phyloP scores from a whole-genome alignment of 352 stramenopile genomes.

The Pythium folliculosum region DNA sequence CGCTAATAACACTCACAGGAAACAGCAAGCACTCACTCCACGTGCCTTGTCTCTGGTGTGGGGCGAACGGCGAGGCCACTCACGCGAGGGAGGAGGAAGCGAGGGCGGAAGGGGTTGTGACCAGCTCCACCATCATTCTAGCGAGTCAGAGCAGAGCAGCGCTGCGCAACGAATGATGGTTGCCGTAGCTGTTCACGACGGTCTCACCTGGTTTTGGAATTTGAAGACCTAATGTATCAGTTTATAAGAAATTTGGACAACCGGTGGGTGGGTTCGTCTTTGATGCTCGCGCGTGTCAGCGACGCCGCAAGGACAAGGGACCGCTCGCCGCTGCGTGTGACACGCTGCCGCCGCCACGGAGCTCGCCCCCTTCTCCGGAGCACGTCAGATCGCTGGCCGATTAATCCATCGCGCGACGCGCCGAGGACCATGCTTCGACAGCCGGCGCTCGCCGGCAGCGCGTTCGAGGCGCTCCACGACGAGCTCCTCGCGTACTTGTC shows the following conservation, averaged over 20 bases:
- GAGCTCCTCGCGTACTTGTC: conserved; percentile 78
- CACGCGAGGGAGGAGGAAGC: background rate
- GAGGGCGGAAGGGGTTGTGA: background rate
- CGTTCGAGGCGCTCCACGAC: conserved; percentile 68
- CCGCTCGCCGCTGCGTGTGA: background rate
- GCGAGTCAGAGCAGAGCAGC: background rate
- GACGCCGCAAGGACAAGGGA: background rate
- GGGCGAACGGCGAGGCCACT: background rate
- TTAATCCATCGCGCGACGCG: too few relatives aligned
- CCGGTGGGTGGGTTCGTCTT: background rate
- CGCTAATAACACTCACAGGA: background rate
- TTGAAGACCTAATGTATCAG: background rate
- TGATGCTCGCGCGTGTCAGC: conserved; percentile 3
- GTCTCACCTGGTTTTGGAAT: background rate
- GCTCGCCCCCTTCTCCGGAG: too few relatives aligned
- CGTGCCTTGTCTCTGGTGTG: background rate
- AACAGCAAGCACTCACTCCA: background rate
- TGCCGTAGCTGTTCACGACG: background rate
- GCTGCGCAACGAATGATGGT: background rate
- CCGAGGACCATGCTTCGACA: conserved; percentile 47
- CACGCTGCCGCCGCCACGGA: background rate
- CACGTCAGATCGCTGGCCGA: too few relatives aligned
- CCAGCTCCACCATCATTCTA: background rate
- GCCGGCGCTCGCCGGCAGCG: conserved; percentile 53
- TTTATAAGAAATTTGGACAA: background rate